phyloP scores from a whole-genome alignment of 192 early-diverging fungal genomes.

The Rhizophagus clarus region DNA sequence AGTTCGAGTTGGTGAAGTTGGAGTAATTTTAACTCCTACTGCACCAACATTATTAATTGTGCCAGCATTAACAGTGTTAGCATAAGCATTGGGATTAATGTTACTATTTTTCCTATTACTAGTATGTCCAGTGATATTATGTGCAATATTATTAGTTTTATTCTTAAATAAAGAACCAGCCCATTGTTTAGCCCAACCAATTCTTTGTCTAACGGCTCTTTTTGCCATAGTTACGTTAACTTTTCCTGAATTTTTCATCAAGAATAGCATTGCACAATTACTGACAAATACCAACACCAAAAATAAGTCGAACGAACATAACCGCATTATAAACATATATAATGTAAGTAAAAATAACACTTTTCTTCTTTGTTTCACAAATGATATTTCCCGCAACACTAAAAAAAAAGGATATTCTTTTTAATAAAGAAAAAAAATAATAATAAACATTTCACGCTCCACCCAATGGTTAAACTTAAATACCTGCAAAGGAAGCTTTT shows the following conservation, averaged over 20 bases:
- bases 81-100: neutral
- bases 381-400: constrained; percentile 51
- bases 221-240: constrained; percentile 62
- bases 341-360: constrained; percentile 47
- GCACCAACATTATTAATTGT: no score
- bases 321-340: constrained; percentile 46
- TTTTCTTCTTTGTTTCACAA: constrained; percentile 52
- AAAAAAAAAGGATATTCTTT: constrained; percentile 27
- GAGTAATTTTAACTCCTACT: neutral
- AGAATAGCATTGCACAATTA: constrained; percentile 53
- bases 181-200: constrained; percentile 58
- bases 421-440: neutral
- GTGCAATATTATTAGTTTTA: constrained; percentile 2
- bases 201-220: constrained; percentile 51
- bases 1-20: neutral
- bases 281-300: constrained; percentile 46
- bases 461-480: neutral
- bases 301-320: constrained; percentile 55
- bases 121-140: constrained; percentile 14
- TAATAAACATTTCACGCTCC: neutral
- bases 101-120: constrained; percentile 8
- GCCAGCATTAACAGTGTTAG: no score
- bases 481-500: constrained; percentile 42
- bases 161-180: constrained; percentile 46
- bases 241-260: constrained; percentile 56